A percentile compares a stretch with the other conserved stretches of the same genome.
These are phyloP conservation scores for Oryza longistaminata DNA, from an alignment of 176 grass and related monocot species.

Conservation along the genomic window DNA sequence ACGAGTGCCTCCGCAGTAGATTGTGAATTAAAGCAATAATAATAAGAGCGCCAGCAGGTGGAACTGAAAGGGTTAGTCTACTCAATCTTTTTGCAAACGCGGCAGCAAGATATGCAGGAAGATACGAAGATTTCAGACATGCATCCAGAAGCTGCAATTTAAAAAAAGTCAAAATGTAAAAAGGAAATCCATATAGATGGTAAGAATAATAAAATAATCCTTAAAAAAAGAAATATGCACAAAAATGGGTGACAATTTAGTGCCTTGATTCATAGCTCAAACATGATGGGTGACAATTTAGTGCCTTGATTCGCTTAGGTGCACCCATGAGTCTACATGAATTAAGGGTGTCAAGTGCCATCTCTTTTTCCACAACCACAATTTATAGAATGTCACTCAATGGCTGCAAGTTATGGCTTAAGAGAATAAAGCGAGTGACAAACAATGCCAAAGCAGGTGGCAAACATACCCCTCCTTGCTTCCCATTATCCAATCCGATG, in stretches of 20 bases:
- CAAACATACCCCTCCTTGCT: conserved; percentile 11
- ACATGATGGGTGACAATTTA: neutral
- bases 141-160: conserved; percentile 76
- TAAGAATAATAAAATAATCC: conserved; percentile 9
- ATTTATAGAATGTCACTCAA: neutral
- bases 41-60: conserved; percentile 82
- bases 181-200: neutral
- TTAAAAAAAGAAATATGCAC: neutral
- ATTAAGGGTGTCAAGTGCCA: neutral
- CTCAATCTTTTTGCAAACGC: conserved; percentile 96
- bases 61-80: conserved; percentile 79
- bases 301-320: neutral
- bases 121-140: conserved; percentile 86
- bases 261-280: conserved; percentile 12
- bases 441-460: neutral
- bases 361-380: neutral
- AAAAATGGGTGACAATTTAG: neutral
- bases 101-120: conserved; percentile 89
- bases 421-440: neutral
- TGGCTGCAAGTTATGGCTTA: neutral
- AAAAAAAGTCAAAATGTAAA: conserved; percentile 45
- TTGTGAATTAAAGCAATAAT: conserved; percentile 98
- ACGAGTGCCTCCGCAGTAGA: conserved; percentile 83
- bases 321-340: neutral
- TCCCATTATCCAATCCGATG: neutral